Evolutionary conservation across 257 asterid genomes (phyloP), one percentile per base, ranked within the genome.

Genomic region (Solanum sejunctum): DNA sequence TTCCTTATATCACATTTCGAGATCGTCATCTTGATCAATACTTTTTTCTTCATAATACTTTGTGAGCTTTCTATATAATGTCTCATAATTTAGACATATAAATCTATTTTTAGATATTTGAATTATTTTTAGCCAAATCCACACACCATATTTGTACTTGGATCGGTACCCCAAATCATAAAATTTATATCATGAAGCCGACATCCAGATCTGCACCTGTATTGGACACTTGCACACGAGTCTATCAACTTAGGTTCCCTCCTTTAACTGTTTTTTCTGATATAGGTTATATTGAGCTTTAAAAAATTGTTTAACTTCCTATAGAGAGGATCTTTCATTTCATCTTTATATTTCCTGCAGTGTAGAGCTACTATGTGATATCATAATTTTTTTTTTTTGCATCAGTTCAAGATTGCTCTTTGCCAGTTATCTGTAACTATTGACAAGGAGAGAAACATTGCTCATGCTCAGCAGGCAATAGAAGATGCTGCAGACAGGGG

Each of bases 351-450:
- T 80, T 23, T 58, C 11, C 1, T 3, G 21, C 2, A 5, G 80
- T 69, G 66, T 55, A 43, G 69, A 16, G 39, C 67, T 80, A 47
- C 84, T 80, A 18, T 61, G 70, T 55, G 56, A 39, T n/a, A 10
- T 71, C 84, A 28, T 18, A 20, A 54, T n/a, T 41, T 60, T 73
- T n/a, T n/a, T 60, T 73, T 86, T 57, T 51, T 87, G 21, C 90
- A 90, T 85, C 94, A 95, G 98, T 95, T 93, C 91, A 93, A 95
- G 85, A 92, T 95, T 56, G 97, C 95, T 61, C 97, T 95, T 75
- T 95, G 98, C 89, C 98, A 93, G 89, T 90, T 95, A 85, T 89
- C 88, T 3, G 98, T 95, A 56, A 91, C 91, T 47, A 85, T 87
- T 26, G 93, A 95, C 88, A 93, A 95, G 91, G 95, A 89, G 60